Conservation (phyloP, 768 basidiomycete species). For the Lactarius sanguifluus region DNA sequence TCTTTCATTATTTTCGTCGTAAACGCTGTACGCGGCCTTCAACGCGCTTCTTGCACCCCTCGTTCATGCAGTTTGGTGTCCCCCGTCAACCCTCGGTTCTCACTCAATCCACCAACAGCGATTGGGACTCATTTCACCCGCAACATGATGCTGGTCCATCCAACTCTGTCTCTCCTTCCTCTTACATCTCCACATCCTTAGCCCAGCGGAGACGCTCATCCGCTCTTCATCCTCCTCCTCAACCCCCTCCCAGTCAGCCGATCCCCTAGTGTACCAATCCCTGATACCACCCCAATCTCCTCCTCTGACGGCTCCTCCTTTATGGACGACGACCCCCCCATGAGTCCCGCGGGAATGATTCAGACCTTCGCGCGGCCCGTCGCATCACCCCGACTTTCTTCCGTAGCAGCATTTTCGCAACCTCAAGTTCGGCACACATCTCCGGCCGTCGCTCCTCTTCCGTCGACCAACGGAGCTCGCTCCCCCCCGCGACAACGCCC, state of each 20-base stretch:
- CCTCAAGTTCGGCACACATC: conserved; percentile 40
- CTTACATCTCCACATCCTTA: conserved; percentile 33
- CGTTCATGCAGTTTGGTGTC: conserved; percentile 29
- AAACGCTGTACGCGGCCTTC: background rate
- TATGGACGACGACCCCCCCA: conserved; percentile 32
- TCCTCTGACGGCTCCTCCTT: conserved; percentile 26
- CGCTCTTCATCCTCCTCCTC: conserved; percentile 60
- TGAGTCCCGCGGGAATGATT: conserved; percentile 28
- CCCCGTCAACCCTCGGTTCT: conserved; percentile 34
- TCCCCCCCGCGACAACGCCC: conserved; percentile 51
- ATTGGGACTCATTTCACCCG: conserved; percentile 34
- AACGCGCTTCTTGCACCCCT: background rate
- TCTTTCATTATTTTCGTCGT: background rate
- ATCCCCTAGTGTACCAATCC: conserved; percentile 65
- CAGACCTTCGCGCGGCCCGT: conserved; percentile 38
- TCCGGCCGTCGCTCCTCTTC: conserved; percentile 37
- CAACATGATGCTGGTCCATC: conserved; percentile 35
- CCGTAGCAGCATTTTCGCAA: conserved; percentile 63
- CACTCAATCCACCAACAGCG: conserved; percentile 38
- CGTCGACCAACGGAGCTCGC: conserved; percentile 55
- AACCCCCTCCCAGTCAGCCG: conserved; percentile 72
- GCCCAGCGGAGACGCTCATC: conserved; percentile 66
- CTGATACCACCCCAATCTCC: conserved; percentile 35
- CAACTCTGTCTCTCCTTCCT: conserved; percentile 35
- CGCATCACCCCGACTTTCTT: conserved; percentile 52